Evolutionary conservation across 2,329 filamentous ascomycete genomes (phyloP), one percentile per base, ranked within the genome.

Genomic region (Bipolaris cookei): DNA sequence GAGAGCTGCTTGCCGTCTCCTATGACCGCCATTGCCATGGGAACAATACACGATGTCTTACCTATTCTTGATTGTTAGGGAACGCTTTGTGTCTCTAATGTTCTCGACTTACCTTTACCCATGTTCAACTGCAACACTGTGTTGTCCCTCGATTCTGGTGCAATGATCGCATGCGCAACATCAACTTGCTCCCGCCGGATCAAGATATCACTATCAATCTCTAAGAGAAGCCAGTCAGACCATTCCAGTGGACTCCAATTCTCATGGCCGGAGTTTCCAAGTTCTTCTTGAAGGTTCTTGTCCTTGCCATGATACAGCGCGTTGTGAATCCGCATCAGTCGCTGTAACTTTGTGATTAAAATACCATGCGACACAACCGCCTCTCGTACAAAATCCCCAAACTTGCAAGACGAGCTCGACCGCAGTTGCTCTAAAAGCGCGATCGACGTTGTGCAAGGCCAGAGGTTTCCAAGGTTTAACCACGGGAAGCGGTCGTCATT

Each of bases 221-320:
- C 88, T 0, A 91, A 55, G 0, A 92, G 73, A 0, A 91, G 75
- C 59, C 79, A 86, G n/a, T 91, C 88, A 0, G 88, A 86, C 34
- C 78, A 73, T 0, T 82, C 58, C 0, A 67, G 10, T 0, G 83
- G 81, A 6, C 80, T 63, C 85, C 87, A 90, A 6, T 82, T 83
- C 2, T 66, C 60, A 59, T 87, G 85, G 0, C 86, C 87, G 0
- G 56, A 14, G 54, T 86, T 87, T 1, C 59, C 50, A 0, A 81
- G 58, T 57, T 83, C 72, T 52, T 69, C 62, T 44, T 66, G 21
- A 0, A 61, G 64, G 62, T 35, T 18, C 8, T 44, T 32, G 34
- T 2, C 76, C 67, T 14, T 67, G 39, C 0, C 58, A 57, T 28
- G 65, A 34, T 2, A 62, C 44, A 8, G 62, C 0, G 10, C 75